Percentiles rank a stretch among this genome's conserved stretches.
Evolutionary conservation across 306 rosid species (phyloP).

Genomic region (Castanea crenata): DNA sequence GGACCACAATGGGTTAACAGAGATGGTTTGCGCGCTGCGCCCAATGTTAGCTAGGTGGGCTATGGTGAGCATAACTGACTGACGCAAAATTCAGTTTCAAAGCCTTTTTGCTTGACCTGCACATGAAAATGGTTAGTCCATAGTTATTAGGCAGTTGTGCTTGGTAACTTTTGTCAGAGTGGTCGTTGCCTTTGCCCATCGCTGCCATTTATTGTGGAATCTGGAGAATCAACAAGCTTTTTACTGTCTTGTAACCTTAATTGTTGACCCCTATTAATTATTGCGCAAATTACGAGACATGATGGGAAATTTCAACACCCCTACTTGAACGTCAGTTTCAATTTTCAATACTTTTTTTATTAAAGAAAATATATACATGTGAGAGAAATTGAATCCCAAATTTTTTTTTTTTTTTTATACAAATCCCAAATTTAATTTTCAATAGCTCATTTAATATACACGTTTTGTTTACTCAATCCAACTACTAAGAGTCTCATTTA

Average conservation of each 20-base stretch:
- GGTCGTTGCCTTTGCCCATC: constrained; percentile 20
- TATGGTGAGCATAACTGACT: neutral
- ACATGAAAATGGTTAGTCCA: constrained; percentile 21
- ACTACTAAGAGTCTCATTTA: too few species aligned
- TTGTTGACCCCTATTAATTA: neutral
- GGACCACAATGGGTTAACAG: neutral
- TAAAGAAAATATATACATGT: too few species aligned
- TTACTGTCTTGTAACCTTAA: neutral
- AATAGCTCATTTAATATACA: too few species aligned
- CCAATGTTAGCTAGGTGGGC: neutral
- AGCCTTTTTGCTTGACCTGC: constrained; percentile 3
- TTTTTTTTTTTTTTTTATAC: too few species aligned
- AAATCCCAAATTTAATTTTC: too few species aligned
- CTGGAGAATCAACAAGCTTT: neutral
- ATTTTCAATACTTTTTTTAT: too few species aligned
- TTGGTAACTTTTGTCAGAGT: constrained; percentile 31
- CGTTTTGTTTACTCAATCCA: too few species aligned
- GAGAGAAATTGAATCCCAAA: too few species aligned
- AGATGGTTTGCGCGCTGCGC: neutral
- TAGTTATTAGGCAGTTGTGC: constrained; percentile 40
- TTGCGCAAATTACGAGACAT: too few species aligned
- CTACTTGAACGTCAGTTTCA: too few species aligned
- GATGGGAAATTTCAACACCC: too few species aligned
- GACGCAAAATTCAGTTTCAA: neutral
- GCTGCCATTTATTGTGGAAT: constrained; percentile 3